These are phyloP conservation scores for Calophaca sinica DNA, from an alignment of 306 rosid genomes.

Conservation along the genomic window DNA sequence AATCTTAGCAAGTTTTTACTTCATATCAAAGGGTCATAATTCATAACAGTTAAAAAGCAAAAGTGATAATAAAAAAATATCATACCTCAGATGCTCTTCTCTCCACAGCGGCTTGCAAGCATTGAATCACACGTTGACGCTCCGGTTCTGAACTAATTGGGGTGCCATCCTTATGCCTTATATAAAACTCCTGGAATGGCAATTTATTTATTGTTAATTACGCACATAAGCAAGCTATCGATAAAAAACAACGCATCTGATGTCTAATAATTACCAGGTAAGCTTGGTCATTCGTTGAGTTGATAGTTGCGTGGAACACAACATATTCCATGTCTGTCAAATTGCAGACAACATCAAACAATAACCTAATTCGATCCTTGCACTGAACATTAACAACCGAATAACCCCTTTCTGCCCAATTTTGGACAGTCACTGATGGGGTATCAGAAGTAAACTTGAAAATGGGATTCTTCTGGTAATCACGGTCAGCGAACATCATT, in stretches of 20 bases:
- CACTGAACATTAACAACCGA: slow-evolving; percentile 90
- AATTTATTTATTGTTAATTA: not conserved
- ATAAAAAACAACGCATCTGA: not conserved
- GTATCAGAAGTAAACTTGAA: slow-evolving; percentile 53
- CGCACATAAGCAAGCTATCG: not conserved
- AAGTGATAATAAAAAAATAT: not conserved
- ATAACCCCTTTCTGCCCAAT: slow-evolving; percentile 86
- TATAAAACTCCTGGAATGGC: slow-evolving; percentile 80
- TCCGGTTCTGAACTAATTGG: slow-evolving; percentile 97
- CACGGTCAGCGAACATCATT: slow-evolving; percentile 93
- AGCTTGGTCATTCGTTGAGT: slow-evolving; percentile 67
- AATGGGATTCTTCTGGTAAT: slow-evolving; percentile 77
- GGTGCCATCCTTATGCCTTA: slow-evolving; percentile 86
- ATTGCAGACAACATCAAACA: slow-evolving; percentile 92
- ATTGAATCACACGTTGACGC: slow-evolving; percentile 86
- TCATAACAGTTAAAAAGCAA: not conserved
- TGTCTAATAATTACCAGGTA: slow-evolving; percentile 60
- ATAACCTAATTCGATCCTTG: slow-evolving; percentile 78
- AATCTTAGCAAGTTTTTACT: not conserved
- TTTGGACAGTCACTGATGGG: slow-evolving; percentile 78
- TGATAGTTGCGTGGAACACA: slow-evolving; percentile 88
- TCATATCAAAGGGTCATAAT: not conserved
- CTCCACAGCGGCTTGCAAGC: slow-evolving; percentile 82
- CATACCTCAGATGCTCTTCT: slow-evolving; percentile 82
- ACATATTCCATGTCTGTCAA: slow-evolving; percentile 94